Base-by-base conservation (phyloP, 306 rosid genomes). In the Vachellia pachyceras region DNA sequence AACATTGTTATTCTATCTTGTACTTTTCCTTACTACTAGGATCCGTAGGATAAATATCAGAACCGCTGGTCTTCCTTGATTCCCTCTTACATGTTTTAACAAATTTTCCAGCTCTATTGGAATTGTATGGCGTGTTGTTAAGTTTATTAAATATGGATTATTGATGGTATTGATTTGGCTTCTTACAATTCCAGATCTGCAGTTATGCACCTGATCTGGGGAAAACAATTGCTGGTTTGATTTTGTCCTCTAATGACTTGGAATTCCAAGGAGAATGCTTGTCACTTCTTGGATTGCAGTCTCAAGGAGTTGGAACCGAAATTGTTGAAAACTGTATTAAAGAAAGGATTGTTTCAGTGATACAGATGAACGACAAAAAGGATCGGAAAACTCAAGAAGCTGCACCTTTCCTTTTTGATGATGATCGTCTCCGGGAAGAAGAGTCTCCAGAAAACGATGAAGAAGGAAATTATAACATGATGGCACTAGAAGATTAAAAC, bases 181-280 rank as follows among this genome's bases (percentile, higher is more conserved):
- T 65, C 65, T 73, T 78, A 60, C 37, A 79, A 77, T 80, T 63
- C 67, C 96, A 93, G 99, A 90, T 93, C 80, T 42, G 92, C 50
- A 80, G 85, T 80, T 85, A 86, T 82, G 98, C 95, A 44, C 96
- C 96, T 55, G 98, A 91, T 86, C 96, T 95, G 12, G 97, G 98
- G 20, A 89, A 86, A 87, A 78, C 96, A 57, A 91, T 95, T 78
- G 87, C 97, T 68, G 97, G 99, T 82, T 84, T 93, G 77, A 87
- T 95, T 78, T 69, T 87, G 81, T 85, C 92, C 77, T 93, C 99
- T 55, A 70, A 76, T 23, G 98, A 93, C 91, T 70, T 76, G 47
- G 84, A 84, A 77, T 95, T 93, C 85, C 89, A 73, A 84, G 85
- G 83, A 82, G 93, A 90, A 91, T 95, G 99, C 77, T 86, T 88